These are phyloP conservation scores for Fusarium humuli DNA, from an alignment of 2,329 filamentous ascomycete genomes.

Conservation along the genomic window DNA sequence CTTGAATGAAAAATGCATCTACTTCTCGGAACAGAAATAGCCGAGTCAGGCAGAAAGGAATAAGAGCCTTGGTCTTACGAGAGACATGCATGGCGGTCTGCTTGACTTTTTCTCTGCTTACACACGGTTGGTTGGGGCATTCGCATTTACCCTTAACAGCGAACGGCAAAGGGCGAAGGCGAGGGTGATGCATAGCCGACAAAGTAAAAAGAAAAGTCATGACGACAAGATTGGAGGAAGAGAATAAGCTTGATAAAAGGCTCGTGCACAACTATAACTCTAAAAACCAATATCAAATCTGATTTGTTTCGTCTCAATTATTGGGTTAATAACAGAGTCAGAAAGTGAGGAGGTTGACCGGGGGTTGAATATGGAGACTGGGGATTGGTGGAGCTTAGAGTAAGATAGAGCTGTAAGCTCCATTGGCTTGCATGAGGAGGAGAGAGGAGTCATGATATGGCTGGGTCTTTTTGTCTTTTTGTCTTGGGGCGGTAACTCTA, in stretches of 20 bases:
- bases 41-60: slow-evolving; percentile 13
- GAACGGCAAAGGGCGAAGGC: slow-evolving; percentile 11
- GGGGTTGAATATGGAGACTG: neutral
- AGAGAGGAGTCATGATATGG: slow-evolving; percentile 35
- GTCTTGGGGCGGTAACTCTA: slow-evolving; percentile 21
- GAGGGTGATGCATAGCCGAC: neutral
- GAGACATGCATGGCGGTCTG: slow-evolving; percentile 4
- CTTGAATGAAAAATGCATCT: neutral
- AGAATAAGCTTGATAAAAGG: slow-evolving; percentile 30
- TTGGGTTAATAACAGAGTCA: slow-evolving; percentile 12
- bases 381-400: slow-evolving; percentile 31
- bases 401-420: neutral
- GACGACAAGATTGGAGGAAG: slow-evolving; percentile 25
- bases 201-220: slow-evolving; percentile 31
- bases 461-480: slow-evolving; percentile 8
- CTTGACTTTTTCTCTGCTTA: neutral
- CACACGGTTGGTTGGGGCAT: neutral
- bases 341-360: slow-evolving; percentile 27
- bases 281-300: slow-evolving; percentile 14
- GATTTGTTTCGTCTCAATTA: slow-evolving; percentile 16
- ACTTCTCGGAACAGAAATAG: slow-evolving; percentile 30
- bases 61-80: slow-evolving; percentile 6
- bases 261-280: slow-evolving; percentile 15
- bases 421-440: slow-evolving; percentile 13
- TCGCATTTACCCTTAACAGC: neutral